Percentiles rank a stretch among this genome's conserved stretches.
Conservation (phyloP, 1,284 basidiomycete genomes). For the Pyrrhoderma noxium region DNA sequence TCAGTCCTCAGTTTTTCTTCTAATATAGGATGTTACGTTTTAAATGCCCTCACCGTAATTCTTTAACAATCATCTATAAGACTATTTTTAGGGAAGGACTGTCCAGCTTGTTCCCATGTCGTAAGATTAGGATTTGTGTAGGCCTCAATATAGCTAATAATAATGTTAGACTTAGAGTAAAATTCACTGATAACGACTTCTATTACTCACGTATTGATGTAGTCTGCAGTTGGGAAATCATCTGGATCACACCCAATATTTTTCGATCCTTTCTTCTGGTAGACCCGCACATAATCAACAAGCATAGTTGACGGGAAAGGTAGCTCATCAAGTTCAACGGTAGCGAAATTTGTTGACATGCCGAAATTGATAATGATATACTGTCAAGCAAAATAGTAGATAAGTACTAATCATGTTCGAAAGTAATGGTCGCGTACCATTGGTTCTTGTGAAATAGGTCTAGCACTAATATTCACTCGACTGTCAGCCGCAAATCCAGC, state of each 20-base stretch:
- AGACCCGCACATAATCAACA: constrained; percentile 59
- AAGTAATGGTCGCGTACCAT: constrained; percentile 36
- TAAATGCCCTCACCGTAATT: no score
- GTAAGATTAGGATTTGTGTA: constrained; percentile 36
- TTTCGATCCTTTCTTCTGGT: constrained; percentile 36
- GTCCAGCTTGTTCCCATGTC: constrained; percentile 33
- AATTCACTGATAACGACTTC: neutral
- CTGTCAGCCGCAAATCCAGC: constrained; percentile 49
- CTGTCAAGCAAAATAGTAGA: constrained; percentile 1
- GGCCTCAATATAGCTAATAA: constrained; percentile 28
- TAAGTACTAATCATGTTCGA: neutral
- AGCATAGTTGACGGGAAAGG: constrained; percentile 37
- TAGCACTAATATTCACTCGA: constrained; percentile 43
- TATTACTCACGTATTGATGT: constrained; percentile 36
- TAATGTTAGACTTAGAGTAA: neutral
- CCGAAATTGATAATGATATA: constrained; percentile 39
- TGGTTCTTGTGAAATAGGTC: constrained; percentile 57
- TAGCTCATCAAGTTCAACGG: constrained; percentile 30
- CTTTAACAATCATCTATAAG: constrained; percentile 20
- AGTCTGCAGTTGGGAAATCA: constrained; percentile 44
- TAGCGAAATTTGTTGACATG: constrained; percentile 39
- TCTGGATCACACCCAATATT: constrained; percentile 52
- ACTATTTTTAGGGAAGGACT: constrained; percentile 31
- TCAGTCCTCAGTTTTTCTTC: no score
- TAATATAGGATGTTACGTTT: no score